Base-by-base conservation (phyloP, 2,329 filamentous ascomycete species). In the Nothophoma quercina region DNA sequence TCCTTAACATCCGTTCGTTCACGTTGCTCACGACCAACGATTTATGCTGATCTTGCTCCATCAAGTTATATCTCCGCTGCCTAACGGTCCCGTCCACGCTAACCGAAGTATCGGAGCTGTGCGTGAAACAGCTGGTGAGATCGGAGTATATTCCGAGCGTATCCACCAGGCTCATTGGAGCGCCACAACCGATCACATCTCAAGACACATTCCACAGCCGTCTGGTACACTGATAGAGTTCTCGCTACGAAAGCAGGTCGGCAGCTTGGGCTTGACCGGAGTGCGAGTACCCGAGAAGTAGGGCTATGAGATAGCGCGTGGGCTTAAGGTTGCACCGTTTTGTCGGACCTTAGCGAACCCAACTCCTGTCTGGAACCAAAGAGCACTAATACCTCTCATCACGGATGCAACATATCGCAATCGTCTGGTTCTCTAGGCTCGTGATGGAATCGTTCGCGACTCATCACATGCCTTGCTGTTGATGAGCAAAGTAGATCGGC, bases 101-200 rank as follows among this genome's bases (percentile, higher is more conserved):
- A 53, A 38, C 5, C 25, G 7, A 35, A n/a, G 30, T 13, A 33
- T 26, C 10, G 32, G 30, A 42, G 33, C 19, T 30, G 22, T 36
- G 38, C 16, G 21, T 47, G 50, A 53, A 53, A 53, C 50, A 42
- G 32, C 19, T 47, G 43, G 21, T 43, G 43, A 42, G 21, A 32
- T 42, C 49, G 49, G 50, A 53, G 50, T 53, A 28, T 22, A 47
- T 15, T 53, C 50, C 42, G 50, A 38, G 28, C n/a, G 2, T 28
- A 4, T 40, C 22, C 26, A 16, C 30, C 12, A 9, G 21, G 26
- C 33, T 33, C 30, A 38, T 32, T 32, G 28, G 22, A 34, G 28
- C 43, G 50, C 50, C 50, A 53, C 50, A 47, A 34, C 43, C 50
- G 50, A 43, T 29, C 34, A 35, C 40, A 39, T 38, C 32, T 18